Evolutionary conservation across 805 yeast species (phyloP).

Genomic region (Kodamaea nitidulidarum): DNA sequence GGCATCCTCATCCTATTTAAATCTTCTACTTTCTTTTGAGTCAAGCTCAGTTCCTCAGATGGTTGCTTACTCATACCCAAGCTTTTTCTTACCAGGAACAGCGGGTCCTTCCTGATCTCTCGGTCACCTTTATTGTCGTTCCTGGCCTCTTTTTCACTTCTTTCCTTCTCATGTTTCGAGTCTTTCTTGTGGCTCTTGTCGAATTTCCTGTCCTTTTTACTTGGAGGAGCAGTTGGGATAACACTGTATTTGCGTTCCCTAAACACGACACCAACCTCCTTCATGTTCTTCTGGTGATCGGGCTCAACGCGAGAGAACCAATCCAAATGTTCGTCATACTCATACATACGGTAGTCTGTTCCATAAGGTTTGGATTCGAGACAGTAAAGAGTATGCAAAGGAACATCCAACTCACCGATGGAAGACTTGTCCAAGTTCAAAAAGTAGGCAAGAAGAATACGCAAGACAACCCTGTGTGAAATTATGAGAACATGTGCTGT

Average conservation of each 20-base stretch:
- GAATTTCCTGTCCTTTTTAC: constrained; percentile 12
- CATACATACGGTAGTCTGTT: constrained; percentile 87
- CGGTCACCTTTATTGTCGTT: not conserved
- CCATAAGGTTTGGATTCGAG: constrained; percentile 94
- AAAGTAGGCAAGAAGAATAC: constrained; percentile 85
- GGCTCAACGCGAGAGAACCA: constrained; percentile 69
- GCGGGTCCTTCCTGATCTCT: not conserved
- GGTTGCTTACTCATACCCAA: constrained; percentile 5
- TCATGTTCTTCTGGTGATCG: constrained; percentile 55
- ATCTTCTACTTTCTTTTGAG: constrained; percentile 25
- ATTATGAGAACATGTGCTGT: constrained; percentile 80
- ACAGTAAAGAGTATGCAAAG: constrained; percentile 84
- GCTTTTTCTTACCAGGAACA: constrained; percentile 3
- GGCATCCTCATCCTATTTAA: constrained; percentile 29
- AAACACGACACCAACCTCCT: constrained; percentile 67
- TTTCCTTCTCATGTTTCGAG: not conserved
- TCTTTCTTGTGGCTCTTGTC: not conserved
- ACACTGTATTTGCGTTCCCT: constrained; percentile 69
- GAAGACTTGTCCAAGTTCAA: constrained; percentile 75
- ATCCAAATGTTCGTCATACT: constrained; percentile 73
- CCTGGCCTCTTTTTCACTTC: not conserved
- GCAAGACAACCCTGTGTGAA: constrained; percentile 86
- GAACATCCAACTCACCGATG: constrained; percentile 88
- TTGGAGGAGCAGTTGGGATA: constrained; percentile 70
- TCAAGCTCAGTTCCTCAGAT: constrained; percentile 11